Conservation (phyloP, 1,284 basidiomycete species). For the Lignosus rhinocerotis region DNA sequence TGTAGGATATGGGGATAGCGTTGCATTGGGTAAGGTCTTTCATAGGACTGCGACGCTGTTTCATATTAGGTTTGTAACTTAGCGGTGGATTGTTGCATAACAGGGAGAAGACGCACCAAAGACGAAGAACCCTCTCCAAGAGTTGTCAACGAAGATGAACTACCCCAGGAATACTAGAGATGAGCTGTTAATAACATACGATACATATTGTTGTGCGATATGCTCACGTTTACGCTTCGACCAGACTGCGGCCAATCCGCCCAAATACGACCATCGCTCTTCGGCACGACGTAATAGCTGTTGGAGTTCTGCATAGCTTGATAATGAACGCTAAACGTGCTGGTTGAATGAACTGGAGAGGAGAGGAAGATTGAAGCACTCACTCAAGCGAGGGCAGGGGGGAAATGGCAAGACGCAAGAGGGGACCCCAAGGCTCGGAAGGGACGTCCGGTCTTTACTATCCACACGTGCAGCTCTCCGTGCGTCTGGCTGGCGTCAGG, state of each 20-base stretch:
- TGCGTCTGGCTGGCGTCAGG: constrained; percentile 25
- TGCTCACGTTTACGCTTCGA: constrained; percentile 27
- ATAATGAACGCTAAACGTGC: constrained; percentile 10
- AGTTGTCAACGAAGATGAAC: constrained; percentile 22
- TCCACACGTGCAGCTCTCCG: constrained; percentile 24
- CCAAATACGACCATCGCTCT: constrained; percentile 26
- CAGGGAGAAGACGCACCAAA: constrained; percentile 6
- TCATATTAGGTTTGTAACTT: neutral
- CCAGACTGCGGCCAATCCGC: constrained; percentile 30
- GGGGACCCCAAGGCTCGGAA: constrained; percentile 20
- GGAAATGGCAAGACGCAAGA: constrained; percentile 25
- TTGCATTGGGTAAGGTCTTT: constrained; percentile 8
- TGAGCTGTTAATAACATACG: neutral
- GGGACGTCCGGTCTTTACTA: constrained; percentile 17
- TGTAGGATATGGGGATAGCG: constrained; percentile 20
- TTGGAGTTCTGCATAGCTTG: constrained; percentile 28
- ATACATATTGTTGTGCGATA: neutral
- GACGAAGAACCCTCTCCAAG: constrained; percentile 17
- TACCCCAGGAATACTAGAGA: constrained; percentile 26
- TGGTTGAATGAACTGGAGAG: constrained; percentile 2
- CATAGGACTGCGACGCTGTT: constrained; percentile 7
- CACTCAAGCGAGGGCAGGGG: constrained; percentile 25
- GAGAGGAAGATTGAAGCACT: constrained; percentile 17
- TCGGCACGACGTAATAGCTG: constrained; percentile 26
- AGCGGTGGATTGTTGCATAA: neutral